These are phyloP conservation scores for Cryptococcus sp. DNA, from an alignment of 1,284 basidiomycete species.

Conservation along the genomic window DNA sequence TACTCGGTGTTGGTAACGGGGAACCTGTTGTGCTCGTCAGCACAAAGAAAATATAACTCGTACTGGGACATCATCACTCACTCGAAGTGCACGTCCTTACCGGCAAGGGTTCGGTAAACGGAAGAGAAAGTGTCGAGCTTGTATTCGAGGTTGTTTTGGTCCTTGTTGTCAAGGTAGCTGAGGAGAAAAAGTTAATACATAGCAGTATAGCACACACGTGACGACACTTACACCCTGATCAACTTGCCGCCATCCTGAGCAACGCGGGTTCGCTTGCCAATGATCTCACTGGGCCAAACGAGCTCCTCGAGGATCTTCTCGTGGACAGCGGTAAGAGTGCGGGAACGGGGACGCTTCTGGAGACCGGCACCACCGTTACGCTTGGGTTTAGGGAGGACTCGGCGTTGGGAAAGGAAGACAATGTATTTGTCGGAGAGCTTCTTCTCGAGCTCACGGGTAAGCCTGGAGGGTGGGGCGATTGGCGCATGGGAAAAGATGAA, in stretches of 20 bases:
- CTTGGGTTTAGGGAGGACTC: conserved; percentile 97
- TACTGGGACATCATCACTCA: conserved; percentile 15
- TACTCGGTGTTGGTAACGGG: conserved; percentile 48
- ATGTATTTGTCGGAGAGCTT: conserved; percentile 97
- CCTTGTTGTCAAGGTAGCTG: conserved; percentile 97
- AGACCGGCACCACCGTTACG: conserved; percentile 75
- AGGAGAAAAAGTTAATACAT: background rate
- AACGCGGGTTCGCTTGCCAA: conserved; percentile 94
- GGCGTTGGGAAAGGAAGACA: conserved; percentile 97
- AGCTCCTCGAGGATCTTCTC: conserved; percentile 98
- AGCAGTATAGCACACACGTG: conserved; percentile 10
- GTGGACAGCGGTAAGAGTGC: conserved; percentile 97
- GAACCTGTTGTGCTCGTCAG: conserved; percentile 30
- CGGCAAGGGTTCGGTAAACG: conserved; percentile 53
- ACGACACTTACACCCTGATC: conserved; percentile 80
- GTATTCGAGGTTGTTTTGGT: conserved; percentile 98
- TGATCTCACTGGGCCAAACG: conserved; percentile 98
- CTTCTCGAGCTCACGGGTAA: conserved; percentile 99
- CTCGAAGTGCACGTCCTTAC: conserved; percentile 55
- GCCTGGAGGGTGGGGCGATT: conserved; percentile 58
- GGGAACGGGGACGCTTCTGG: conserved; percentile 95
- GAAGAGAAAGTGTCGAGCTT: conserved; percentile 64
- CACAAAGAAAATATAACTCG: background rate
- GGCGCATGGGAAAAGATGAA: conserved; percentile 8
- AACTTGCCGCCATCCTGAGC: conserved; percentile 87